Conservation (phyloP, 768 basidiomycete genomes). For the Rhizopogon sp. region DNA sequence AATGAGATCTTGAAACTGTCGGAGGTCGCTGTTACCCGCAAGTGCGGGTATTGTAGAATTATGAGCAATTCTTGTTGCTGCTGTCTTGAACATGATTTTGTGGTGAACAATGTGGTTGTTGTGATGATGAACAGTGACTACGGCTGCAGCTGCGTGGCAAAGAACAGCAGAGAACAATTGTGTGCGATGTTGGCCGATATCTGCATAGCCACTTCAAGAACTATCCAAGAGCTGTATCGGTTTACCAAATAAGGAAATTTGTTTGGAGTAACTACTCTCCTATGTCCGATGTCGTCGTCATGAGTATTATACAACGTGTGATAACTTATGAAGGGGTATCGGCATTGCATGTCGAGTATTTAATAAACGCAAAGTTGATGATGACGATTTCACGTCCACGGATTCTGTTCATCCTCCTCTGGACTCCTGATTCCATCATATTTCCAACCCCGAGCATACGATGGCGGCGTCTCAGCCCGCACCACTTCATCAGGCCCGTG, state of each 20-base stretch:
- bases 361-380: background rate
- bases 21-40: constrained; percentile 69
- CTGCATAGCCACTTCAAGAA: background rate
- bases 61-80: constrained; percentile 82
- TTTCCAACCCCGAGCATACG: constrained; percentile 6
- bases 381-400: constrained; percentile 16
- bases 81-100: constrained; percentile 64
- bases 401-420: constrained; percentile 18
- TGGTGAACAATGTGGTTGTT: background rate
- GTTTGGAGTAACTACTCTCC: too few relatives aligned
- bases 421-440: constrained; percentile 9
- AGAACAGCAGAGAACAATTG: too few relatives aligned
- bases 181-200: too few relatives aligned
- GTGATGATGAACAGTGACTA: too few relatives aligned
- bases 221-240: too few relatives aligned
- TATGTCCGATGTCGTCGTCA: background rate
- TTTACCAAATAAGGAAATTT: too few relatives aligned
- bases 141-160: too few relatives aligned
- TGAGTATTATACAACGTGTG: background rate
- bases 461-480: constrained; percentile 15
- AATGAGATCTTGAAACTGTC: constrained; percentile 84
- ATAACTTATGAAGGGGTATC: background rate
- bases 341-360: background rate
- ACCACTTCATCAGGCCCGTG: constrained; percentile 5
- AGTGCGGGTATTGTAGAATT: constrained; percentile 77